Conservation (phyloP, 176 grass and related monocot genomes). For the Melocanna baccifera region DNA sequence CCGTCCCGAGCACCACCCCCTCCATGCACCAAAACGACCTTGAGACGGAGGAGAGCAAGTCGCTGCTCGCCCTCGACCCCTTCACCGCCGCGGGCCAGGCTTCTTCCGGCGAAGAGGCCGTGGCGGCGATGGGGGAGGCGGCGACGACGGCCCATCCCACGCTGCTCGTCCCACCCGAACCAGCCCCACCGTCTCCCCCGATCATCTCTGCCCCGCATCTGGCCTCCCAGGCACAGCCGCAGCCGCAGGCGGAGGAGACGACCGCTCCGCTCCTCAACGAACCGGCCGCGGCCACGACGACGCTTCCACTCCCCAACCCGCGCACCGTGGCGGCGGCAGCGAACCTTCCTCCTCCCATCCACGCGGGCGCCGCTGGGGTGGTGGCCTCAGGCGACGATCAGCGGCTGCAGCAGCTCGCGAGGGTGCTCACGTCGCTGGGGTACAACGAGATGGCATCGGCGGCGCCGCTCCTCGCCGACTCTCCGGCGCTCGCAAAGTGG, state of each 20-base stretch:
- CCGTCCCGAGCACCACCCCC: neutral
- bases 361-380: neutral
- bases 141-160: neutral
- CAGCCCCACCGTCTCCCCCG: constrained; percentile 3
- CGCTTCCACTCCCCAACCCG: neutral
- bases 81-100: neutral
- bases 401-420: constrained; percentile 37
- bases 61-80: constrained; percentile 32
- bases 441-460: constrained; percentile 67
- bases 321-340: neutral
- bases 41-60: constrained; percentile 18
- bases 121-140: neutral
- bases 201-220: neutral
- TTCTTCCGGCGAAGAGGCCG: constrained; percentile 10
- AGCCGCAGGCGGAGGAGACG: neutral
- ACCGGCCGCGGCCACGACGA: neutral
- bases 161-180: neutral
- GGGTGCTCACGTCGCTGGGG: constrained; percentile 55
- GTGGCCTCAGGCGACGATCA: neutral
- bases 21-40: constrained; percentile 33
- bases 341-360: neutral
- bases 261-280: neutral
- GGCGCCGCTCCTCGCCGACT: constrained; percentile 33
- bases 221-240: neutral
- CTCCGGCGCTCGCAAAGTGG: constrained; percentile 36